Evolutionary conservation across 495 filamentous ascomycete genomes (phyloP), one percentile per base, ranked within the genome.

Genomic region (Penicillium pulvis): DNA sequence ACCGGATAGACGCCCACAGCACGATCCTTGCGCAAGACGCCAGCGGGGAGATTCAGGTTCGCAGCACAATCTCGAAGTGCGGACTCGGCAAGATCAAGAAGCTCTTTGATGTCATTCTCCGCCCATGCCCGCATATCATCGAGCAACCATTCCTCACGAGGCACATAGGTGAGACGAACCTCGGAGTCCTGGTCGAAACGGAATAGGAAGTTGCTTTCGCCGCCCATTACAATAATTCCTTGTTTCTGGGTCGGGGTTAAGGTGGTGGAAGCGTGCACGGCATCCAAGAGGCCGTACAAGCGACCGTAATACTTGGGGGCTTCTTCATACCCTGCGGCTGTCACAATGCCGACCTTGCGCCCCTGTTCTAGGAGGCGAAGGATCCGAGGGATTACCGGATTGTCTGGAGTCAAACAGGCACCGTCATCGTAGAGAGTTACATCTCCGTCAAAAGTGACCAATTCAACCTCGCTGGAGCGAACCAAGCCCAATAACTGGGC

Each of bases 351-450:
- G 56, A 98, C 85, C 60, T 88, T 87, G 59, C 89, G 86, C 4
- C 79, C 83, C 46, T 75, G 77, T 9, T 59, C 58, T 33, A 91
- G 75, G 3, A 91, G 76, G n/a, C 80, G 78, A 14, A 97, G 71
- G 42, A 98, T 85, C 6, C 90, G 85, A 0, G 86, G 71, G 55
- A 98, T 91, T 12, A 96, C 88, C 0, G 90, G 88, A 71, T 87
- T 95, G 19, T 82, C 78, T 2, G 82, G 69, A 35, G 83, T 85
- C 43, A 98, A 80, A 59, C 84, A 90, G 62, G 91, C 78, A 11
- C 93, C 95, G 67, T 98, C 93, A 60, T 96, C 92, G 71, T 98
- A 98, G 39, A 98, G 84, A 6, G 95, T 98, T 12, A 98, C 92
- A 66, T 98, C 95, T 69, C 95, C 95, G 71, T 98, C 94, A 65